Evolutionary conservation across 179 eudicot species (phyloP), one percentile per base, ranked within the genome.

Genomic region (Amaranthus tricolor): DNA sequence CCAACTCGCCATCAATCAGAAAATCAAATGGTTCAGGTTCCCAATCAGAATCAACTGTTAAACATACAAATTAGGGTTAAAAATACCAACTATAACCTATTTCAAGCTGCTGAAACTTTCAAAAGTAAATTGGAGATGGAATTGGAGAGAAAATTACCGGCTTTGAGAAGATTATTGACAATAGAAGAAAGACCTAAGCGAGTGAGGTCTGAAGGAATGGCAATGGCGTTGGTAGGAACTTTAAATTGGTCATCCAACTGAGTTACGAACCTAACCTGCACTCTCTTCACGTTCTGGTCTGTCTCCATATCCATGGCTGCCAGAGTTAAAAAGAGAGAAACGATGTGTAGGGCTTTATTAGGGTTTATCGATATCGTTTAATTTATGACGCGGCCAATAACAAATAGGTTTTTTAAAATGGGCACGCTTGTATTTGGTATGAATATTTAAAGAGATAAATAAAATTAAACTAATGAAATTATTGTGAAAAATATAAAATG

Each of bases 241-340:
- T 81, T 90, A 74, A 77, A 85, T 2, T 86, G 84, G 13, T 83
- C 79, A 50, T 83, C 70, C 7, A 94, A 87, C 66, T 89, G 87
- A 10, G 98, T 94, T n/a, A 83, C 74, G 71, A 94, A 94, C 4
- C 98, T 90, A 0, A 87, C 98, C 58, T 94, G 97, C 0, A 94
- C 84, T 4, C 82, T 86, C 78, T 86, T 87, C 2, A 81, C 79
- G 24, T 40, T 56, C 67, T 88, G 93, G 40, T 84, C 89, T 49
- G 73, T 86, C 16, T 78, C 85, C 14, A 82, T 72, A 12, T 88
- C 93, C 97, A 91, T 88, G 40, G 70, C 79, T 9, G 66, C 74
- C 31, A 6, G 43, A 47, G 70, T 24, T 31, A 20, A 19, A 21
- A 20, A 74, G 70, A 44, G 44, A 47, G 52, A 58, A 47, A 16